Conservation (phyloP, 345 rosid genomes). For the Noccaea bulbosa region DNA sequence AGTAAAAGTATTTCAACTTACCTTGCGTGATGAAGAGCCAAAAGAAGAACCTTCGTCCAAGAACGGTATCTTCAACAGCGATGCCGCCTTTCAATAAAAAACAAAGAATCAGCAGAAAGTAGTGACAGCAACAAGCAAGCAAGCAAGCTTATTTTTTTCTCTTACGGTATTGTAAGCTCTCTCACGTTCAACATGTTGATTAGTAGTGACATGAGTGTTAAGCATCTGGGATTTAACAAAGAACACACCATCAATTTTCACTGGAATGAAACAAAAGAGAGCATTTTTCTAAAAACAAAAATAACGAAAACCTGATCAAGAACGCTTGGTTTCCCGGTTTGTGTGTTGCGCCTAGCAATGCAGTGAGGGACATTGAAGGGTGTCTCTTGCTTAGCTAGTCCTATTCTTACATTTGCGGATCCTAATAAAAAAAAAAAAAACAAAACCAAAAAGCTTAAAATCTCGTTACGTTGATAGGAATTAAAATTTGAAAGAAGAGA, state of each 20-base stretch:
- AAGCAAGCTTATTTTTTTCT: background rate
- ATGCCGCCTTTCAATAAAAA: conserved; percentile 60
- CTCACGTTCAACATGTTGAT: conserved; percentile 80
- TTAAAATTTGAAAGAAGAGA: conserved; percentile 2
- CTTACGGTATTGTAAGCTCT: conserved; percentile 84
- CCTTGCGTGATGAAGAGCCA: conserved; percentile 78
- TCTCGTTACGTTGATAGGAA: too few relatives aligned
- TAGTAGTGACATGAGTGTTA: conserved; percentile 76
- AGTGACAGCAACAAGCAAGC: background rate
- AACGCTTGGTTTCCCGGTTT: conserved; percentile 53
- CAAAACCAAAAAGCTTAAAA: conserved; percentile 5
- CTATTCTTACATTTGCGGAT: conserved; percentile 77
- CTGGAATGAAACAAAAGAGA: background rate
- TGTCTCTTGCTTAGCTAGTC: conserved; percentile 76
- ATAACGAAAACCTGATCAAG: conserved; percentile 66
- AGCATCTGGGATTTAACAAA: conserved; percentile 53
- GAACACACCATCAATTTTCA: conserved; percentile 9
- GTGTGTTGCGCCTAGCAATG: conserved; percentile 68
- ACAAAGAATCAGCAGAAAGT: conserved; percentile 2
- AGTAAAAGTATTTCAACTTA: conserved; percentile 33
- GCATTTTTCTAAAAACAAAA: background rate
- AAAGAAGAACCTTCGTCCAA: conserved; percentile 76
- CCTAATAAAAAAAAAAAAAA: conserved; percentile 45
- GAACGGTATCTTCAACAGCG: conserved; percentile 83
- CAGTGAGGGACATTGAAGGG: conserved; percentile 80